Evolutionary conservation across 1,284 basidiomycete genomes (phyloP), one percentile per base, ranked within the genome.

Genomic region (Cronartium ribicola): DNA sequence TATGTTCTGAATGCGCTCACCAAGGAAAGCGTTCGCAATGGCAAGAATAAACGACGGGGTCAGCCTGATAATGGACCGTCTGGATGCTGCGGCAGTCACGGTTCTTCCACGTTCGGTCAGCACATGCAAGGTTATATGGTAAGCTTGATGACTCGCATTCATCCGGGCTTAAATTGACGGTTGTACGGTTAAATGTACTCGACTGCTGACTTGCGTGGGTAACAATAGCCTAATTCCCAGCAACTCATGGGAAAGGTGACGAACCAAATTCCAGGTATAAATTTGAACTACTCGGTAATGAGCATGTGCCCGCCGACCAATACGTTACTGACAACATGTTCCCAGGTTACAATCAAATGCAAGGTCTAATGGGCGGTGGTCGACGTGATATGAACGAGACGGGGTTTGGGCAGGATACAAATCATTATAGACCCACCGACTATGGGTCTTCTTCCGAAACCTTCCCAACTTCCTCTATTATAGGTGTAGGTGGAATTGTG

Each of bases 41-140:
- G 78, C 76, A 79, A 78, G 76, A 81, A 81, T 75, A 77, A 78
- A 55, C 76, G 80, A 40, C 77, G 77, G 48, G 80, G 79, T 1
- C 77, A 76, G 59, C 76, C 75, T 48, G 64, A 75, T 10, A 78
- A 77, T 57, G 51, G 66, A 36, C 43, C 43, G 20, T 65, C 66
- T 36, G 66, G 66, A 48, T 61, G 66, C 39, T 75, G 72, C 46
- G 72, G 72, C 63, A 61, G 65, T 48, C 72, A 75, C 22, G 72
- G 72, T 37, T 75, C 72, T 39, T 59, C 65, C 67, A 73, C 71
- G 10, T 73, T 73, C 17, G 71, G 71, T 36, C 64, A 66, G 51
- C 71, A 73, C 37, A 66, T 73, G 71, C 71, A 73, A 73, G 71
- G 63, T 6, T 43, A 40, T 55, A n/a, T 72, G 39, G 69, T 72